Percentiles rank a stretch among this genome's conserved stretches.
Evolutionary conservation across 176 grass and related monocot species (phyloP).

Genomic region (Areca catechu): DNA sequence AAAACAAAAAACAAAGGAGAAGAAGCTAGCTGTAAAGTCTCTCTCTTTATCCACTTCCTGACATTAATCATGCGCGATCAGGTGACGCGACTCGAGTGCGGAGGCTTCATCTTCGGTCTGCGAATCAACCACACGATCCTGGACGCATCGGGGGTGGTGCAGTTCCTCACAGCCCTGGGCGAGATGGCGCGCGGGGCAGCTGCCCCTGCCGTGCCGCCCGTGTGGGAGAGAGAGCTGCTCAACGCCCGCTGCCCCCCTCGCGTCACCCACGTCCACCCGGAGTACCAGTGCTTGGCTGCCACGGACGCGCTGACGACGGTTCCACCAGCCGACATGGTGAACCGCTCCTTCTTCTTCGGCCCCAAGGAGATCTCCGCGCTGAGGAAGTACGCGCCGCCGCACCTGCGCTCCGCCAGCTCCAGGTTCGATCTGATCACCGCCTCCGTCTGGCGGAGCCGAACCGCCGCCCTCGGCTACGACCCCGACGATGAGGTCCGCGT

Average conservation of each 20-base stretch:
- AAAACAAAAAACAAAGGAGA: too few relatives aligned
- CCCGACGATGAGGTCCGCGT: conserved; percentile 46
- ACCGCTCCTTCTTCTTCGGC: conserved; percentile 41
- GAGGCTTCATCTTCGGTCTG: conserved; percentile 59
- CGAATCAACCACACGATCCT: conserved; percentile 43
- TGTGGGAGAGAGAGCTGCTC: conserved; percentile 55
- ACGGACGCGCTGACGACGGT: conserved; percentile 15
- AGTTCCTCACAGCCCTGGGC: conserved; percentile 51
- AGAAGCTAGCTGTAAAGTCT: too few relatives aligned
- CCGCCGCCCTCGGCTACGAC: conserved; percentile 34
- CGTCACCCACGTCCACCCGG: conserved; percentile 34
- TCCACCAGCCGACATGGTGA: background rate
- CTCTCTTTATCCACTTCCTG: too few relatives aligned
- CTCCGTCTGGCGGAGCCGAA: conserved; percentile 53
- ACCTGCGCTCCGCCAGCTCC: conserved; percentile 25
- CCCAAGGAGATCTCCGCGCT: conserved; percentile 32
- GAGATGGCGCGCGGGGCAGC: conserved; percentile 44
- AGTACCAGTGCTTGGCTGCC: conserved; percentile 35
- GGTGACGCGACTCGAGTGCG: conserved; percentile 57
- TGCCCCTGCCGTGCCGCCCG: conserved; percentile 22
- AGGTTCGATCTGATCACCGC: conserved; percentile 58
- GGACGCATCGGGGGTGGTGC: conserved; percentile 50
- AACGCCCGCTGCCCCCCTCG: conserved; percentile 19
- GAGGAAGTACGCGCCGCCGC: conserved; percentile 22
- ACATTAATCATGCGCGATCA: background rate